phyloP scores from a whole-genome alignment of 768 basidiomycete species.

The Ephemerocybe angulata region DNA sequence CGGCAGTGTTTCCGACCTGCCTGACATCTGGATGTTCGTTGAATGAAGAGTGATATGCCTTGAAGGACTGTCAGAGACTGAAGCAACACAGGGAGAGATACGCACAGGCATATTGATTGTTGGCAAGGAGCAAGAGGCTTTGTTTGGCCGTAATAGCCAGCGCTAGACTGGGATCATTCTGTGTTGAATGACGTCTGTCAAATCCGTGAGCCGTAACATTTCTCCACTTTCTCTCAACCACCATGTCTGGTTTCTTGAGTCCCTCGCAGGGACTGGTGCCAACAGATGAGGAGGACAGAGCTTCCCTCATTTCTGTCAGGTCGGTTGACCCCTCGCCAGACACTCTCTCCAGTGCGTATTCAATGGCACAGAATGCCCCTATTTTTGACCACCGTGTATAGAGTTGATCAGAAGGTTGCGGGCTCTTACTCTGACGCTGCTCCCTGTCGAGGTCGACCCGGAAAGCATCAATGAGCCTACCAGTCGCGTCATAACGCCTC shows the following conservation, averaged over 20 bases:
- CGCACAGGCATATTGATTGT: slow-evolving; percentile 54
- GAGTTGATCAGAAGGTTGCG: slow-evolving; percentile 13
- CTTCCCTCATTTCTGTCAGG: slow-evolving; percentile 41
- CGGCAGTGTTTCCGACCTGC: slow-evolving; percentile 83
- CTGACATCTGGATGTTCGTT: slow-evolving; percentile 81
- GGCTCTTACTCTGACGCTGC: slow-evolving; percentile 12
- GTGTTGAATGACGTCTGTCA: slow-evolving; percentile 27
- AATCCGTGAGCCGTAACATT: slow-evolving; percentile 3
- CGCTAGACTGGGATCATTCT: too few relatives aligned
- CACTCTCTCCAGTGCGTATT: slow-evolving; percentile 66
- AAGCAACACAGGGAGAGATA: slow-evolving; percentile 16
- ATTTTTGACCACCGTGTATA: background rate
- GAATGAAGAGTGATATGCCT: slow-evolving; percentile 97
- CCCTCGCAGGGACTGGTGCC: slow-evolving; percentile 22
- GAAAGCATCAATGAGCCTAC: slow-evolving; percentile 68
- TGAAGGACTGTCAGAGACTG: slow-evolving; percentile 7
- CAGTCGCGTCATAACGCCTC: slow-evolving; percentile 78
- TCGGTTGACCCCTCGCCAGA: slow-evolving; percentile 61
- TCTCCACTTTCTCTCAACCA: slow-evolving; percentile 6
- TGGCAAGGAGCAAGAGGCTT: slow-evolving; percentile 7
- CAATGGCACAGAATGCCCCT: background rate
- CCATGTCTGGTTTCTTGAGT: slow-evolving; percentile 26
- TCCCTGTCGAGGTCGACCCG: slow-evolving; percentile 23
- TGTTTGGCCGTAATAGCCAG: slow-evolving; percentile 2
- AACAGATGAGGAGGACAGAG: slow-evolving; percentile 42